Conservation (phyloP, 192 early-diverging fungal species). For the Dissophora ornata region DNA sequence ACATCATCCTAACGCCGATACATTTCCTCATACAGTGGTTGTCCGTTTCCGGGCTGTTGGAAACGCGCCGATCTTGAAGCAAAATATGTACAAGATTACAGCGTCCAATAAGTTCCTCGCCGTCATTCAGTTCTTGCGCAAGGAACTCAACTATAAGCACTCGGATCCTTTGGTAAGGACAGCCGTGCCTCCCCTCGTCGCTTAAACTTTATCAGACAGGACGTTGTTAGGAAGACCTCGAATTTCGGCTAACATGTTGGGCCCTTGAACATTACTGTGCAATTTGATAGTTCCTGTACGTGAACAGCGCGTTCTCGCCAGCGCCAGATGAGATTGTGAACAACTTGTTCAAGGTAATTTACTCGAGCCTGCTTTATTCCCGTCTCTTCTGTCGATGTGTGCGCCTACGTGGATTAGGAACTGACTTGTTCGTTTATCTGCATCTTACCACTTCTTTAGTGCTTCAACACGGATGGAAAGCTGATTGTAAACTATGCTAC, state of each 20-base stretch:
- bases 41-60: conserved; percentile 87
- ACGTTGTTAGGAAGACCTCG: no score
- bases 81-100: conserved; percentile 86
- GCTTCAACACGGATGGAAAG: conserved; percentile 84
- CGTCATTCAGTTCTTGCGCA: conserved; percentile 86
- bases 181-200: no score
- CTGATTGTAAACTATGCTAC: conserved; percentile 94
- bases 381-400: neutral
- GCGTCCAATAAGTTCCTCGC: conserved; percentile 85
- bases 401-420: neutral
- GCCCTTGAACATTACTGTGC: no score
- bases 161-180: conserved; percentile 80
- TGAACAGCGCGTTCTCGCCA: conserved; percentile 94
- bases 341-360: conserved; percentile 80
- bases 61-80: conserved; percentile 91
- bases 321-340: conserved; percentile 90
- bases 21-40: conserved; percentile 71
- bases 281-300: conserved; percentile 88
- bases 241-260: no score
- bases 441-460: conserved; percentile 68
- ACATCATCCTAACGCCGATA: no score
- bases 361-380: neutral
- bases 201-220: no score
- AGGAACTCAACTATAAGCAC: conserved; percentile 80
- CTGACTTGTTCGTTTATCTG: neutral